phyloP scores from a whole-genome alignment of 768 basidiomycete species.

The Boletus barrowsii region DNA sequence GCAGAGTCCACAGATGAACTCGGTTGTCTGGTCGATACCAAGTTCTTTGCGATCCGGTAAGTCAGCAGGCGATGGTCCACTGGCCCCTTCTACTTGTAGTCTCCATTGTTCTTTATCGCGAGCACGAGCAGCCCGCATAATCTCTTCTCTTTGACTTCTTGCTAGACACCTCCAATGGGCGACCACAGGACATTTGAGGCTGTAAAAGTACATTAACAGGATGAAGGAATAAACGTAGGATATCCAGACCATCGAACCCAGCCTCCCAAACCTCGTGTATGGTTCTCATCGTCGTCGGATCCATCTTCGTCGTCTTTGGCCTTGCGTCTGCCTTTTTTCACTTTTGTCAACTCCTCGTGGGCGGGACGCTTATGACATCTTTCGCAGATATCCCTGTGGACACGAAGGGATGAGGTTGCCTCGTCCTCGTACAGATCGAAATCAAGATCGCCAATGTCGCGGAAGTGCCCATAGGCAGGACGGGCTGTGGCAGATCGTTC shows the following conservation, averaged over 20 bases:
- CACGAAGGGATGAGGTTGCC: slow-evolving; percentile 50
- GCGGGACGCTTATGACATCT: slow-evolving; percentile 64
- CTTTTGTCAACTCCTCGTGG: slow-evolving; percentile 47
- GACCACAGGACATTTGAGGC: slow-evolving; percentile 73
- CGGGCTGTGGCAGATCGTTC: slow-evolving; percentile 36
- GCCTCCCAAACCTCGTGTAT: slow-evolving; percentile 56
- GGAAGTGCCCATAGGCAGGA: slow-evolving; percentile 51
- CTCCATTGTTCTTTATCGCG: slow-evolving; percentile 46
- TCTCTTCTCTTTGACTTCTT: slow-evolving; percentile 63
- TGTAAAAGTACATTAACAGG: slow-evolving; percentile 28
- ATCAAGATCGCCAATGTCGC: slow-evolving; percentile 39
- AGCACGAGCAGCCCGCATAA: slow-evolving; percentile 60
- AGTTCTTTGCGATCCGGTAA: slow-evolving; percentile 48
- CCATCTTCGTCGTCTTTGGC: slow-evolving; percentile 46
- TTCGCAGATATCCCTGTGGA: slow-evolving; percentile 66
- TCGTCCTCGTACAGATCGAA: slow-evolving; percentile 51
- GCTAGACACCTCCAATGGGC: slow-evolving; percentile 79
- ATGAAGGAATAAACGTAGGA: background rate
- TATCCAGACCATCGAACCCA: slow-evolving; percentile 77
- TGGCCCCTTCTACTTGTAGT: slow-evolving; percentile 22
- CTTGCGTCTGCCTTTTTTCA: slow-evolving; percentile 39
- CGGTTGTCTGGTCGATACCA: slow-evolving; percentile 57
- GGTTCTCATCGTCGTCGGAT: slow-evolving; percentile 45
- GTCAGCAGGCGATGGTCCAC: slow-evolving; percentile 21
- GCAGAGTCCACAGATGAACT: slow-evolving; percentile 76